Conservation (phyloP, 495 filamentous ascomycete species). For the Aspergillus nidulans region DNA sequence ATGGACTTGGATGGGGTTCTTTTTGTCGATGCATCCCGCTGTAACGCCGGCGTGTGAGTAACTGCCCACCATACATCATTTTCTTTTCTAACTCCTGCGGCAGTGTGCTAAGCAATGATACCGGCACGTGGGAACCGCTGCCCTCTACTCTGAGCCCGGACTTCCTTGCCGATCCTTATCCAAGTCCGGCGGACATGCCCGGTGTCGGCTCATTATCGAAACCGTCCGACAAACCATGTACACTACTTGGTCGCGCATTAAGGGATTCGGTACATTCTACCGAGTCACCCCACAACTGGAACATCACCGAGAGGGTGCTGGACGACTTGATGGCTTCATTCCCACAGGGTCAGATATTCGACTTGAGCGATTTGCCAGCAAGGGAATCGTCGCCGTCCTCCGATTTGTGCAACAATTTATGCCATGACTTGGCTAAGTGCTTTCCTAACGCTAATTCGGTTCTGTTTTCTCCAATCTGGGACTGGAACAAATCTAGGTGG, state of each 20-base stretch:
- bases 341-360: slow-evolving; percentile 13
- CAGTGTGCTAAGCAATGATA: slow-evolving; percentile 12
- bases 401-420: not conserved
- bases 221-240: slow-evolving; percentile 9
- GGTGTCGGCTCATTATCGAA: slow-evolving; percentile 21
- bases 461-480: slow-evolving; percentile 58
- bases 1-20: slow-evolving; percentile 42
- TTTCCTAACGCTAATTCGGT: slow-evolving; percentile 51
- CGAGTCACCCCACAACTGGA: not conserved
- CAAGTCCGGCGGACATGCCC: slow-evolving; percentile 14
- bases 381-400: not conserved
- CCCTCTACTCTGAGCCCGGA: slow-evolving; percentile 16
- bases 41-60: slow-evolving; percentile 24
- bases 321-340: slow-evolving; percentile 4
- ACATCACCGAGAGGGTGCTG: slow-evolving; percentile 9
- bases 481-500: slow-evolving; percentile 57
- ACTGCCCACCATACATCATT: not conserved
- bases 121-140: slow-evolving; percentile 24
- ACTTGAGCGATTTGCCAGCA: slow-evolving; percentile 2
- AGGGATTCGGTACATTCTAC: not conserved
- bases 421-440: not conserved
- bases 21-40: slow-evolving; percentile 34
- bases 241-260: slow-evolving; percentile 4
- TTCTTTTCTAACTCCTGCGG: not conserved
- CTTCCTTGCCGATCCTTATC: slow-evolving; percentile 17